Conservation (phyloP, 148 eudicot species). For the Amaranthus cruentus region DNA sequence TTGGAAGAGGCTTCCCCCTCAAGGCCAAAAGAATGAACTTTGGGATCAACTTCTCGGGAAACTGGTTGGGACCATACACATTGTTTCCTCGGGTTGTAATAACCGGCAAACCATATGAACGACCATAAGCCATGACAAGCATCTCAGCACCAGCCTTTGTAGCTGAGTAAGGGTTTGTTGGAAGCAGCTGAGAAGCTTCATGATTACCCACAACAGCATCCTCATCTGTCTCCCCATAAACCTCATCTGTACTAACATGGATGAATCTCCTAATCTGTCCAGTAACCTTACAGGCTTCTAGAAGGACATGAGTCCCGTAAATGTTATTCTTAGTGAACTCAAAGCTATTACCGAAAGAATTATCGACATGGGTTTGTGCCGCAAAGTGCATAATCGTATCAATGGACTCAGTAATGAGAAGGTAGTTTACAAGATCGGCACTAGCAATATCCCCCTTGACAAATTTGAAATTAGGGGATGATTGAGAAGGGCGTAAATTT, state of each 20-base stretch:
- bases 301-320: constrained; percentile 71
- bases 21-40: constrained; percentile 77
- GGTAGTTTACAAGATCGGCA: constrained; percentile 63
- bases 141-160: constrained; percentile 90
- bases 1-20: constrained; percentile 61
- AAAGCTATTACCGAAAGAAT: constrained; percentile 77
- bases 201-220: constrained; percentile 71
- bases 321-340: constrained; percentile 80
- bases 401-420: constrained; percentile 58
- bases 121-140: constrained; percentile 85
- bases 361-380: constrained; percentile 82
- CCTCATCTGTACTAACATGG: constrained; percentile 90
- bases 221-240: constrained; percentile 79
- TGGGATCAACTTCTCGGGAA: constrained; percentile 79
- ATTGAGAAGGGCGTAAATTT: constrained; percentile 54
- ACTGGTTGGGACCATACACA: constrained; percentile 80
- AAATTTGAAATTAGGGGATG: constrained; percentile 64
- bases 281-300: constrained; percentile 78
- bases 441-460: constrained; percentile 71
- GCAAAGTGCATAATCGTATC: constrained; percentile 89
- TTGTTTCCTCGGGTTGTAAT: constrained; percentile 81
- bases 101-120: constrained; percentile 76
- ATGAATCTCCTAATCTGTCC: constrained; percentile 68
- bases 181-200: constrained; percentile 80
- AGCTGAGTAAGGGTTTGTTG: constrained; percentile 86